These are phyloP conservation scores for Penicillium occitanis DNA, from an alignment of 2,329 filamentous ascomycete species.

Conservation along the genomic window DNA sequence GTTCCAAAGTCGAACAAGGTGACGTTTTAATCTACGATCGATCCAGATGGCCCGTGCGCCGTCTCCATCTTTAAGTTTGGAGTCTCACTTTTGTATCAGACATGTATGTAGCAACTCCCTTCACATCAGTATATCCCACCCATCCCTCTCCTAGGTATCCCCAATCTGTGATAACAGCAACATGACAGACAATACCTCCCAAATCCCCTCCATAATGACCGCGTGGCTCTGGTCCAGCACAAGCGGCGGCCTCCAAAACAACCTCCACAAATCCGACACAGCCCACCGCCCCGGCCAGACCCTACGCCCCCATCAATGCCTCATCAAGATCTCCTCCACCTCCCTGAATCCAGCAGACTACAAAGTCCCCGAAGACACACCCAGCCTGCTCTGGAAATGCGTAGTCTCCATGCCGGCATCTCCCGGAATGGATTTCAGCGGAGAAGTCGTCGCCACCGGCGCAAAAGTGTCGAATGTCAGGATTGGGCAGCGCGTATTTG, in stretches of 20 bases:
- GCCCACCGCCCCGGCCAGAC: constrained; percentile 43
- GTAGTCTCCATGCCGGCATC: constrained; percentile 46
- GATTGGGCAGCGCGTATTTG: constrained; percentile 50
- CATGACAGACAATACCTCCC: constrained; percentile 10
- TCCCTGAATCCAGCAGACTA: constrained; percentile 65
- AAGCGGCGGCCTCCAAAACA: constrained; percentile 53
- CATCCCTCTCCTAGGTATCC: not conserved
- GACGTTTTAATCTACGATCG: not conserved
- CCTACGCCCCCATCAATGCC: constrained; percentile 48
- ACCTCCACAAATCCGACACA: constrained; percentile 49
- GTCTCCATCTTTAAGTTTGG: not conserved
- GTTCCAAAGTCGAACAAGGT: not conserved
- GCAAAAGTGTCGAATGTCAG: constrained; percentile 24
- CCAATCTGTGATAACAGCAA: no score
- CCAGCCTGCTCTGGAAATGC: constrained; percentile 43
- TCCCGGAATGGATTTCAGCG: constrained; percentile 54
- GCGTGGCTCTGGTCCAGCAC: constrained; percentile 58
- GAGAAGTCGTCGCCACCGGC: constrained; percentile 43
- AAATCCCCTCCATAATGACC: constrained; percentile 49
- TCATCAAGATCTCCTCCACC: constrained; percentile 56
- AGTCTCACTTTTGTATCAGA: constrained; percentile 12
- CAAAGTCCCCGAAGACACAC: constrained; percentile 57
- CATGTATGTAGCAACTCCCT: not conserved
- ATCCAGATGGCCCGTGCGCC: constrained; percentile 11
- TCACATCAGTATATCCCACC: not conserved